Evolutionary conservation across 495 filamentous ascomycete species (phyloP).

Genomic region (Neurospora africana): DNA sequence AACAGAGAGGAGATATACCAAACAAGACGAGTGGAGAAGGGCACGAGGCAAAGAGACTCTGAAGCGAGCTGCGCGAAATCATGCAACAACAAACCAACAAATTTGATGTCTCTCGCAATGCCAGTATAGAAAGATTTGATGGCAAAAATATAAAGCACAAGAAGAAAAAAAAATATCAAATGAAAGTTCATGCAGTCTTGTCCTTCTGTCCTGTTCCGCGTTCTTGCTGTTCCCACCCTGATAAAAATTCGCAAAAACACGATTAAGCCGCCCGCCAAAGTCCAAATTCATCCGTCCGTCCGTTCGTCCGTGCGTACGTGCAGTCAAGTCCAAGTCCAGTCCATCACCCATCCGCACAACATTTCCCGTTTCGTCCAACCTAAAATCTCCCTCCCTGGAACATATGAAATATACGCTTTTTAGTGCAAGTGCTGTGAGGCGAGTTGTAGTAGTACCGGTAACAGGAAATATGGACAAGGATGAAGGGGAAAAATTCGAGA

Average conservation of each 20-base stretch:
- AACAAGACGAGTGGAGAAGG: neutral
- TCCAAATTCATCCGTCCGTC: neutral
- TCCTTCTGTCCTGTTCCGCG: neutral
- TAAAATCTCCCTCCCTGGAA: neutral
- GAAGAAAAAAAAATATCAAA: neutral
- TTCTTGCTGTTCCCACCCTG: neutral
- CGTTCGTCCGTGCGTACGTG: neutral
- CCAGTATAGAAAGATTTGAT: neutral
- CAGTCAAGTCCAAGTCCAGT: neutral
- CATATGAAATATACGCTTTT: neutral
- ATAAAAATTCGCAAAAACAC: neutral
- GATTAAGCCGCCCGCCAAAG: neutral
- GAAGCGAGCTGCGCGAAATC: neutral
- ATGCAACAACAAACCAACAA: neutral
- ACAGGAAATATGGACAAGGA: neutral
- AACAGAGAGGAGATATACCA: neutral
- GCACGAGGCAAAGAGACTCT: neutral
- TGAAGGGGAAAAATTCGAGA: neutral
- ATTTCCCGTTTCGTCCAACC: neutral
- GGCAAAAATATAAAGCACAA: neutral
- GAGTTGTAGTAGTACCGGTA: neutral
- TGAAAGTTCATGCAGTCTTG: neutral
- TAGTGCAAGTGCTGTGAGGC: neutral
- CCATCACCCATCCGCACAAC: neutral
- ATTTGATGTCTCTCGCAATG: neutral